Percentiles rank a stretch among this genome's conserved stretches.
Evolutionary conservation across 2,329 filamentous ascomycete genomes (phyloP).

Genomic region (Nigrospora oryzae): DNA sequence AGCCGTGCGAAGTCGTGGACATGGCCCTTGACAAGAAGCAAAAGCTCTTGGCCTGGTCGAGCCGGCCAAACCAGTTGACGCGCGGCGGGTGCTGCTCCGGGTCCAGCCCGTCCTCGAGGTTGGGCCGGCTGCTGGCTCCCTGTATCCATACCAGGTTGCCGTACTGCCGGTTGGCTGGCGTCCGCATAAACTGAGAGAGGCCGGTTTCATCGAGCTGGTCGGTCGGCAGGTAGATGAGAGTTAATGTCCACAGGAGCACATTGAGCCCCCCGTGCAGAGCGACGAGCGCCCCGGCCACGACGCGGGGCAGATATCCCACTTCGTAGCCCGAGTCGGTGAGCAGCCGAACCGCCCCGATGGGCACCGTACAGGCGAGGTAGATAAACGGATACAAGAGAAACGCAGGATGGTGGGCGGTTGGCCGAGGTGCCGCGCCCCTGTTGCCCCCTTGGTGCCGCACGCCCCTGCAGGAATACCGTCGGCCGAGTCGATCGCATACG

Average conservation of each 20-base stretch:
- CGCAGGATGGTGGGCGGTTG: conserved; percentile 31
- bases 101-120: background rate
- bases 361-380: conserved; percentile 59
- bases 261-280: conserved; percentile 48
- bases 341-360: conserved; percentile 56
- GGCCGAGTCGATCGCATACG: no score
- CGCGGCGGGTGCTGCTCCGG: conserved; percentile 5
- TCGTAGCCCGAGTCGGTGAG: conserved; percentile 46
- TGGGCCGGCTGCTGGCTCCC: conserved; percentile 1
- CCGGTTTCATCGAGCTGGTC: conserved; percentile 34
- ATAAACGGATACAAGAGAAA: conserved; percentile 62
- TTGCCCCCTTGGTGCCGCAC: background rate
- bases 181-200: conserved; percentile 12
- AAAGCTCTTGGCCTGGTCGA: background rate
- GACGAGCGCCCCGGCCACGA: conserved; percentile 50
- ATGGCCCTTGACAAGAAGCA: background rate
- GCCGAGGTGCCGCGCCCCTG: conserved; percentile 16
- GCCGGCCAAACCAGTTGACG: conserved; percentile 6
- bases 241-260: conserved; percentile 41
- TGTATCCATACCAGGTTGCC: conserved; percentile 8
- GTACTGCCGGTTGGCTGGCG: conserved; percentile 2
- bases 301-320: conserved; percentile 45
- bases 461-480: no score
- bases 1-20: background rate
- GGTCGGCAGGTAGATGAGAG: conserved; percentile 36